Conservation (phyloP, 345 rosid species). For the Gossypium thurberi region DNA sequence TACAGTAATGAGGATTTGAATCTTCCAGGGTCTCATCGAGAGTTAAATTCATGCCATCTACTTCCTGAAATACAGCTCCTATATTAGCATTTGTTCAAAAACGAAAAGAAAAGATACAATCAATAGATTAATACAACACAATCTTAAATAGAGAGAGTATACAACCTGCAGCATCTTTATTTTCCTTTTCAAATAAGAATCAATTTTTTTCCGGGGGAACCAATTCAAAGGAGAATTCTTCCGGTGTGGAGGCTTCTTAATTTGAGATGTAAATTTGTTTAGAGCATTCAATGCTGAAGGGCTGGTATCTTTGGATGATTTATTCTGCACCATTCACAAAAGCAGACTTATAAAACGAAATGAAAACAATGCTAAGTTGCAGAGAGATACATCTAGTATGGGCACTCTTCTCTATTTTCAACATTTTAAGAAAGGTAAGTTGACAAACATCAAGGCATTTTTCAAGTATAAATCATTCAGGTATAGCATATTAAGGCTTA, state of each 20-base stretch:
- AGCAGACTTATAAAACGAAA: not conserved
- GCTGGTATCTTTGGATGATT: constrained; percentile 47
- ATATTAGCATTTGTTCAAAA: constrained; percentile 2
- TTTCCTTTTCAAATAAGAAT: constrained; percentile 76
- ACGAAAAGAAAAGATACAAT: not conserved
- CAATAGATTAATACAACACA: not conserved
- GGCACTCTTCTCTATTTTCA: not conserved
- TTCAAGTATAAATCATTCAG: not conserved
- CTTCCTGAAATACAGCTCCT: constrained; percentile 48
- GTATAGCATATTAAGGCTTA: not conserved
- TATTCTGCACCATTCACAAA: constrained; percentile 40
- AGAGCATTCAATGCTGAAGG: constrained; percentile 42
- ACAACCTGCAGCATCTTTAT: constrained; percentile 85
- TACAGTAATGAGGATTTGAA: constrained; percentile 85
- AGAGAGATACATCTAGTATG: not conserved
- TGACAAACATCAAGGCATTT: not conserved
- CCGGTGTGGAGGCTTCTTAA: constrained; percentile 76
- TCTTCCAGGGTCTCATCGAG: constrained; percentile 87
- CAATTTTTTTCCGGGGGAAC: constrained; percentile 79
- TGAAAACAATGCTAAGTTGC: not conserved
- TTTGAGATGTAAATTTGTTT: constrained; percentile 55
- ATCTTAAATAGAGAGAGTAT: not conserved
- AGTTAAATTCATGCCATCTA: constrained; percentile 79
- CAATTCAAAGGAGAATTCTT: constrained; percentile 74
- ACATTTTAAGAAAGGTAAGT: not conserved